Conservation (phyloP, 768 basidiomycete genomes). For the Strobilomyces dryophilus region DNA sequence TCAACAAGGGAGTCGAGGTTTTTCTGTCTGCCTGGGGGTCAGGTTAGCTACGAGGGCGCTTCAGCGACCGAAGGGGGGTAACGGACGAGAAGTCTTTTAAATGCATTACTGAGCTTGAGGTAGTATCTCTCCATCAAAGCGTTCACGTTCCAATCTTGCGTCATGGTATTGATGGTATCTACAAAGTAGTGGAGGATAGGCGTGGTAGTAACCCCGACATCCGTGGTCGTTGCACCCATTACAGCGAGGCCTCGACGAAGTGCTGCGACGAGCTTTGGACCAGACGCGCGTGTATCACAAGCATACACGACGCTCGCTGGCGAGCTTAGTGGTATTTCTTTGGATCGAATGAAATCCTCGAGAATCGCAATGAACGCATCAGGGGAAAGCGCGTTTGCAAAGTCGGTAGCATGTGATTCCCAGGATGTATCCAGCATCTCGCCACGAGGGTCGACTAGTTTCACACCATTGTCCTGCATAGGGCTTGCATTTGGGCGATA, state of each 20-base stretch:
- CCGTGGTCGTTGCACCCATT: constrained; percentile 60
- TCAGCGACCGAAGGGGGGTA: not conserved
- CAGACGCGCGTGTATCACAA: constrained; percentile 89
- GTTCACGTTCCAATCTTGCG: constrained; percentile 72
- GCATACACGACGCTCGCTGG: constrained; percentile 87
- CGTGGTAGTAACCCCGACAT: constrained; percentile 87
- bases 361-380: constrained; percentile 69
- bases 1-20: constrained; percentile 55
- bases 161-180: constrained; percentile 81
- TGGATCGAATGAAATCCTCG: constrained; percentile 51
- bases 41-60: constrained; percentile 5
- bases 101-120: constrained; percentile 74
- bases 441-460: constrained; percentile 93
- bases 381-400: constrained; percentile 80
- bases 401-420: constrained; percentile 81
- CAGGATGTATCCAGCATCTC: constrained; percentile 96
- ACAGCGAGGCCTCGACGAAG: constrained; percentile 80
- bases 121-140: constrained; percentile 83
- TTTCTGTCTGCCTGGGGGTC: constrained; percentile 51
- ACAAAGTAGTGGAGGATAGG: constrained; percentile 96
- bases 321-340: constrained; percentile 74
- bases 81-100: constrained; percentile 83
- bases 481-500: constrained; percentile 2
- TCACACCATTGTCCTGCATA: constrained; percentile 93
- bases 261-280: constrained; percentile 67